Base-by-base conservation (phyloP, 257 asterid species). In the Cinchona pubescens region DNA sequence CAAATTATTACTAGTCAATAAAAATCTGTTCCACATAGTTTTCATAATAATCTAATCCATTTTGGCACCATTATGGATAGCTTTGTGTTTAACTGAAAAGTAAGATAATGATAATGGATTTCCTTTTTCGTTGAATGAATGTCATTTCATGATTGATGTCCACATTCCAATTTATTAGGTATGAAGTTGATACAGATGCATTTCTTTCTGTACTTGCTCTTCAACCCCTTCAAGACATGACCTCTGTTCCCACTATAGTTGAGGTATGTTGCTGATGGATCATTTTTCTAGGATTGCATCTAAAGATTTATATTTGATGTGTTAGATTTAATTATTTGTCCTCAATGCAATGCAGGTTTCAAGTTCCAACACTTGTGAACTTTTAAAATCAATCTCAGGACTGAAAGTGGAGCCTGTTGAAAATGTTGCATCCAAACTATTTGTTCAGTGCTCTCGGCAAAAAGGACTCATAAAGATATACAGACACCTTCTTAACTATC, bases 371-470 rank as follows among this genome's bases (percentile, higher is more conserved):
- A 89, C 99, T 48, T 84, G 96, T 32, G 94, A 94, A 75, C 97
- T 94, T 75, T 79, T 94, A 69, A 92, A 86, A 83, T 90, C 98
- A 64, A 88, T 94, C 69, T 87, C 97, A 46, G 99, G 99, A 70
- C 82, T 94, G 86, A 91, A 87, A 83, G 96, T 94, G 74, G 90
- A 87, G 77, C 98, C 99, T 23, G 96, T 94, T 75, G 92, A 90
- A 77, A 90, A 92, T 80, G 97, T 89, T 69, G 79, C 96, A 34
- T 91, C 99, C 80, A 94, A 94, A 85, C 88, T 94, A 84, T 90
- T 94, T 79, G 99, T 92, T 77, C 99, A 94, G 86, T 94, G 99
- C 82, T 94, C 99, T 79, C 89, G 99, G 70, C 97, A 94, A 65
- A 94, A 92, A 83, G 99, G 97, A 69, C 97, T 94, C 66, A 89